Conservation (phyloP, 495 filamentous ascomycete genomes). For the Hypoxylon lienhwacheense region DNA sequence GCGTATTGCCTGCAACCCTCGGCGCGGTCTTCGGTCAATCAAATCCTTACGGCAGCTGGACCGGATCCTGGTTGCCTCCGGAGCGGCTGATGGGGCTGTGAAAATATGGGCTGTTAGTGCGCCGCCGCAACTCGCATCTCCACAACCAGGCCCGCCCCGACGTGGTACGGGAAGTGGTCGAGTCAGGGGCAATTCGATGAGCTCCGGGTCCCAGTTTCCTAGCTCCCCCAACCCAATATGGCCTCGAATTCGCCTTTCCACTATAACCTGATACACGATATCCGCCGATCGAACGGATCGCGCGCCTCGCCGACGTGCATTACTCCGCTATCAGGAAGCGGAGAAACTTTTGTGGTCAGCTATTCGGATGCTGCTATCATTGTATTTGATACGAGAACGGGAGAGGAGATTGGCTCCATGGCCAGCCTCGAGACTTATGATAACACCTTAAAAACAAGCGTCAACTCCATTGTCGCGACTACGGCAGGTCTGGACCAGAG, state of each 20-base stretch:
- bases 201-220: constrained; percentile 85
- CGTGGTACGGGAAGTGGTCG: constrained; percentile 70
- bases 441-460: constrained; percentile 75
- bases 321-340: constrained; percentile 77
- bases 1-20: constrained; percentile 83
- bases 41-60: constrained; percentile 73
- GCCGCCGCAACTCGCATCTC: constrained; percentile 80
- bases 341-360: constrained; percentile 90
- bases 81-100: constrained; percentile 86
- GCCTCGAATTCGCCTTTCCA: constrained; percentile 63
- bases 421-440: constrained; percentile 91
- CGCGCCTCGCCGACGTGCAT: constrained; percentile 86
- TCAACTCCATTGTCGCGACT: constrained; percentile 90
- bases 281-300: constrained; percentile 64
- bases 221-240: constrained; percentile 86
- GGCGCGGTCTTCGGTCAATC: constrained; percentile 74
- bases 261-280: constrained; percentile 77
- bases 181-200: constrained; percentile 84
- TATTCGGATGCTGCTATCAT: constrained; percentile 88
- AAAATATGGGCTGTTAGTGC: constrained; percentile 93
- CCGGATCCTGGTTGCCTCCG: constrained; percentile 85
- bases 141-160: constrained; percentile 59
- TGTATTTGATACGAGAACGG: constrained; percentile 86
- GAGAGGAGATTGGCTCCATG: constrained; percentile 91
- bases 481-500: constrained; percentile 75